A percentile compares a stretch with the other conserved stretches of the same genome.
Evolutionary conservation across 2,329 filamentous ascomycete genomes (phyloP).

Genomic region (Claviceps spartinae): DNA sequence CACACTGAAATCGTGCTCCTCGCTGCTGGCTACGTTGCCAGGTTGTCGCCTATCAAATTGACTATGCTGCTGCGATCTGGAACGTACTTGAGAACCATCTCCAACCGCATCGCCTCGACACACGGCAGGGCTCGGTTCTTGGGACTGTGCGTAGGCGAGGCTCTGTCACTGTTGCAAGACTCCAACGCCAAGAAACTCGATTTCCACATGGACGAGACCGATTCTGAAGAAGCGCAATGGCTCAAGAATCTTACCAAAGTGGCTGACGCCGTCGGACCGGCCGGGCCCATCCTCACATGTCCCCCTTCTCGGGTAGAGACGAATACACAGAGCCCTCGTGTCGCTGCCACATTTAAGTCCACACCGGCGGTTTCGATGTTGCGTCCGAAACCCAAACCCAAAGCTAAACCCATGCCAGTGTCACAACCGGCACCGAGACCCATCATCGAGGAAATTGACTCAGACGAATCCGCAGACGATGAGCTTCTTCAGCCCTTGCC

Average conservation of each 20-base stretch:
- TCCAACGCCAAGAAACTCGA: constrained; percentile 61
- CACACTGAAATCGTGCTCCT: constrained; percentile 70
- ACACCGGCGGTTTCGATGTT: too few relatives aligned
- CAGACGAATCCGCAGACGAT: constrained; percentile 51
- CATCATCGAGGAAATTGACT: constrained; percentile 53
- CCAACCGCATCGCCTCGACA: constrained; percentile 69
- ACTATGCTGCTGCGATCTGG: constrained; percentile 57
- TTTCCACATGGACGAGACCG: constrained; percentile 72
- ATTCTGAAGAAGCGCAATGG: constrained; percentile 58
- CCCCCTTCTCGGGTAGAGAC: neutral
- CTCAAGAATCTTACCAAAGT: constrained; percentile 54
- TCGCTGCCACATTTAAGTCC: neutral
- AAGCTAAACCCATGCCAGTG: constrained; percentile 9
- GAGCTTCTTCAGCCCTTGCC: constrained; percentile 33
- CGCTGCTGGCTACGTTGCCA: constrained; percentile 60
- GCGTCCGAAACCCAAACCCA: neutral
- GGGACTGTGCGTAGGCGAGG: constrained; percentile 77
- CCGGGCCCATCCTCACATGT: constrained; percentile 33
- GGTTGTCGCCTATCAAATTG: constrained; percentile 51
- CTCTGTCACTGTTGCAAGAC: constrained; percentile 47
- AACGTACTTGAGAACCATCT: constrained; percentile 63
- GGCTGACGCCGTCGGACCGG: constrained; percentile 47
- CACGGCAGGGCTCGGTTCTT: constrained; percentile 66
- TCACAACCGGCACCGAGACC: constrained; percentile 24
- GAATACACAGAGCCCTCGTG: neutral